phyloP scores from a whole-genome alignment of 495 filamentous ascomycete genomes.

The Acidomyces sp. region DNA sequence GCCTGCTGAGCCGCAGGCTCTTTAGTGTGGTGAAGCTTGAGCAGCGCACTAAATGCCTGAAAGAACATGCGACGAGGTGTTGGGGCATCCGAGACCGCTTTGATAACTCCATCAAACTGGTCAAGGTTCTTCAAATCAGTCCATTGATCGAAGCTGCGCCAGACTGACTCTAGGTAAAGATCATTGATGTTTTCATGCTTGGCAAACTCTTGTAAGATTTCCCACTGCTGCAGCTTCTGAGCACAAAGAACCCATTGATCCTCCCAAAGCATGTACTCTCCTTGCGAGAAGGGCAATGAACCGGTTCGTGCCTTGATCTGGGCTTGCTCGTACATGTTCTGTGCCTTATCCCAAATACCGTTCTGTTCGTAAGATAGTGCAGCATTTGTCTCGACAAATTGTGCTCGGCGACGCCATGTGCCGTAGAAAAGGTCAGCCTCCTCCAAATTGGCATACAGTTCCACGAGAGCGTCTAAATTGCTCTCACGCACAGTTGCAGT shows the following conservation, averaged over 20 bases:
- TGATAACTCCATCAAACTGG: slow-evolving; percentile 77
- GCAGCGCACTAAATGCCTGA: slow-evolving; percentile 90
- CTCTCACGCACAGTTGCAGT: slow-evolving; percentile 73
- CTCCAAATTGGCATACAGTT: slow-evolving; percentile 74
- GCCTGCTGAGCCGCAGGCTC: slow-evolving; percentile 63
- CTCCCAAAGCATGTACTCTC: slow-evolving; percentile 98
- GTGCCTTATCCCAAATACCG: slow-evolving; percentile 98
- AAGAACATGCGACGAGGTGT: slow-evolving; percentile 90
- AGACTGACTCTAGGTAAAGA: slow-evolving; percentile 84
- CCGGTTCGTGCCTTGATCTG: slow-evolving; percentile 94
- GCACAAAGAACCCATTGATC: slow-evolving; percentile 97
- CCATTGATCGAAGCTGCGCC: slow-evolving; percentile 91
- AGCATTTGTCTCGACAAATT: slow-evolving; percentile 92
- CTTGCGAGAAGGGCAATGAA: slow-evolving; percentile 83
- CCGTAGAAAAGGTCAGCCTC: slow-evolving; percentile 98
- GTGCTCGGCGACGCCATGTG: slow-evolving; percentile 86
- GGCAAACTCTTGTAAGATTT: slow-evolving; percentile 91
- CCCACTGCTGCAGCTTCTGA: slow-evolving; percentile 98
- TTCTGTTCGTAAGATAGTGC: slow-evolving; percentile 96
- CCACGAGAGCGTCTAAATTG: slow-evolving; percentile 84
- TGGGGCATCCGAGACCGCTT: slow-evolving; percentile 91
- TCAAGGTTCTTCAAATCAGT: slow-evolving; percentile 71
- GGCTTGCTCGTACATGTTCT: slow-evolving; percentile 86
- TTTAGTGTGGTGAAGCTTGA: slow-evolving; percentile 81
- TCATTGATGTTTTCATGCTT: slow-evolving; percentile 99